Percentiles rank a stretch among this genome's conserved stretches.
Conservation (phyloP, 345 rosid genomes). For the Camelina neglecta region DNA sequence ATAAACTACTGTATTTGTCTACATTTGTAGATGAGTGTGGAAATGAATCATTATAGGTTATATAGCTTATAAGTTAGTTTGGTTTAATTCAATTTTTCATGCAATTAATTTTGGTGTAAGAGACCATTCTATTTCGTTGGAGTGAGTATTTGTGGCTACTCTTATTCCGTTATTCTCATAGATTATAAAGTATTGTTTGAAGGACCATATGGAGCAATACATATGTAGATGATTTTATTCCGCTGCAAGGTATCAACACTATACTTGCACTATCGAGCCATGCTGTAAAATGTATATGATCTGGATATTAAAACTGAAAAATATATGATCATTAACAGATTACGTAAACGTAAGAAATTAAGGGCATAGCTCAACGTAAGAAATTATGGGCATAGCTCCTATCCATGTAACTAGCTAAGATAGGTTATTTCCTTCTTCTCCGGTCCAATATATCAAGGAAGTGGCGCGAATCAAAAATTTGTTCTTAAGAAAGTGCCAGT, state of each 20-base stretch:
- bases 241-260: too few species aligned
- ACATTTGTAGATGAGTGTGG: not conserved
- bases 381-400: not conserved
- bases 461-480: conserved; percentile 1
- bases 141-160: too few species aligned
- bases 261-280: too few species aligned
- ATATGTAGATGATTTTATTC: too few species aligned
- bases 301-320: not conserved
- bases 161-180: too few species aligned
- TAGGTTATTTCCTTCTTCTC: not conserved
- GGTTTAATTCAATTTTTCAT: not conserved
- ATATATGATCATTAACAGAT: not conserved
- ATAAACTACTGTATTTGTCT: conserved; percentile 34
- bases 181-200: too few species aligned
- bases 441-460: conserved; percentile 12
- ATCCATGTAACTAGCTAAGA: not conserved
- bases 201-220: too few species aligned
- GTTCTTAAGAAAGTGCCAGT: not conserved
- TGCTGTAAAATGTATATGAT: too few species aligned
- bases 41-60: not conserved
- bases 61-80: not conserved
- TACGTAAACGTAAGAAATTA: conserved; percentile 21
- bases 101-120: too few species aligned
- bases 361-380: not conserved
- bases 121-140: too few species aligned